Evolutionary conservation across 2,329 filamentous ascomycete species (phyloP).

Genomic region (Sphaerulina vaccinii): DNA sequence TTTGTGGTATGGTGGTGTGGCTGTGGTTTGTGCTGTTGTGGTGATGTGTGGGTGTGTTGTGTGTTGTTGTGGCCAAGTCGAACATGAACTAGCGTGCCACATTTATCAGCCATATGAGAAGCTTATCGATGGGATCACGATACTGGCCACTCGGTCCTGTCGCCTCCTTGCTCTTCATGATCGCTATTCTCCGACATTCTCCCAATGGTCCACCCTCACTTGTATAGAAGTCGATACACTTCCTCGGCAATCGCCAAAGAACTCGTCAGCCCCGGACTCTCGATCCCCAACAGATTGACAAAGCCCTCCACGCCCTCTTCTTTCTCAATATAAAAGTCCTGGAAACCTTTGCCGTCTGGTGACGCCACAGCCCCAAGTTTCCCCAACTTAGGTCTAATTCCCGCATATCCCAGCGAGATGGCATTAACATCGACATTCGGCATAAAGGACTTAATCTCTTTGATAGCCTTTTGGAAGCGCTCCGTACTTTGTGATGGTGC

Average conservation of each 20-base stretch:
- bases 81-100: no score
- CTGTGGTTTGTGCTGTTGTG: no score
- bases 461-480: constrained; percentile 65
- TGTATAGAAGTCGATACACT: constrained; percentile 61
- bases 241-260: constrained; percentile 79
- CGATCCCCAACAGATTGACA: constrained; percentile 87
- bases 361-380: constrained; percentile 57
- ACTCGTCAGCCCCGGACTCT: constrained; percentile 89
- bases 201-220: no score
- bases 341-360: constrained; percentile 64
- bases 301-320: constrained; percentile 80
- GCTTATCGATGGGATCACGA: no score
- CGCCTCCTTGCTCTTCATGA: no score
- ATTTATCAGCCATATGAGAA: no score
- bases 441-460: constrained; percentile 75
- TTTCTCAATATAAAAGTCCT: constrained; percentile 77
- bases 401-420: constrained; percentile 80
- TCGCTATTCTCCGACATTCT: no score
- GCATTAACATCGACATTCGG: constrained; percentile 66
- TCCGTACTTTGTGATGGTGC: constrained; percentile 56
- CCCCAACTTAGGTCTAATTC: constrained; percentile 82
- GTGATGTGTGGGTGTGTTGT: no score
- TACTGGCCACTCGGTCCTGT: no score
- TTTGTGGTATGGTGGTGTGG: no score
- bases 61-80: no score